Percentiles rank a stretch among this genome's conserved stretches.
These are phyloP conservation scores for Fomitopsis betulina DNA, from an alignment of 1,284 basidiomycete species.

Conservation along the genomic window DNA sequence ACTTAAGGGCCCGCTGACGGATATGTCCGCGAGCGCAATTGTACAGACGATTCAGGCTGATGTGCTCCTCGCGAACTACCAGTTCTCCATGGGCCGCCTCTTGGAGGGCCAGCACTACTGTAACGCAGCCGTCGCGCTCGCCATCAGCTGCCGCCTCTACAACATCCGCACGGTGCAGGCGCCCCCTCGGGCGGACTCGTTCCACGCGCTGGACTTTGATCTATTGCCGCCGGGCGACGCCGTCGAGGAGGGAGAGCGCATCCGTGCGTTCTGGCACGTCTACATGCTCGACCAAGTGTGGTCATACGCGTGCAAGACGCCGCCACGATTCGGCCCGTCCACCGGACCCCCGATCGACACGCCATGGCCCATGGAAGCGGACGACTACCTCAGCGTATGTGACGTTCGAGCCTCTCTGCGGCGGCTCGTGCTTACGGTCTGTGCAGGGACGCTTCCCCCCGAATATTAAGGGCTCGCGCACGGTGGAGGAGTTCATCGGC, in stretches of 20 bases:
- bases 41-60: slow-evolving; percentile 41
- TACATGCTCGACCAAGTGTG: slow-evolving; percentile 40
- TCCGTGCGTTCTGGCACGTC: slow-evolving; percentile 43
- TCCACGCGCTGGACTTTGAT: slow-evolving; percentile 10
- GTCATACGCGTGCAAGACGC: slow-evolving; percentile 33
- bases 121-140: slow-evolving; percentile 35
- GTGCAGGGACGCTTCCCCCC: slow-evolving; percentile 15
- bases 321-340: slow-evolving; percentile 26
- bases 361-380: slow-evolving; percentile 36
- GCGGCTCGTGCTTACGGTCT: not conserved
- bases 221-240: slow-evolving; percentile 24
- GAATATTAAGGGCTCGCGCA: not conserved
- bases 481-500: slow-evolving; percentile 1
- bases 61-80: slow-evolving; percentile 41
- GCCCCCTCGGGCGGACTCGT: slow-evolving; percentile 7
- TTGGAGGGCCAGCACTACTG: slow-evolving; percentile 41
- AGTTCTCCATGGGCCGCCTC: slow-evolving; percentile 34
- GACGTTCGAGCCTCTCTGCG: no score
- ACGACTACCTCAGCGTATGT: slow-evolving; percentile 26
- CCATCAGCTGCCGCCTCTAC: slow-evolving; percentile 30
- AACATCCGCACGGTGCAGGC: slow-evolving; percentile 21
- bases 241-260: slow-evolving; percentile 37
- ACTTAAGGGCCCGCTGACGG: slow-evolving; percentile 23
- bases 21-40: slow-evolving; percentile 30
- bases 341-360: slow-evolving; percentile 31